Evolutionary conservation across 2,329 filamentous ascomycete species (phyloP).

Genomic region (Arthrobotrys sphaeroides): DNA sequence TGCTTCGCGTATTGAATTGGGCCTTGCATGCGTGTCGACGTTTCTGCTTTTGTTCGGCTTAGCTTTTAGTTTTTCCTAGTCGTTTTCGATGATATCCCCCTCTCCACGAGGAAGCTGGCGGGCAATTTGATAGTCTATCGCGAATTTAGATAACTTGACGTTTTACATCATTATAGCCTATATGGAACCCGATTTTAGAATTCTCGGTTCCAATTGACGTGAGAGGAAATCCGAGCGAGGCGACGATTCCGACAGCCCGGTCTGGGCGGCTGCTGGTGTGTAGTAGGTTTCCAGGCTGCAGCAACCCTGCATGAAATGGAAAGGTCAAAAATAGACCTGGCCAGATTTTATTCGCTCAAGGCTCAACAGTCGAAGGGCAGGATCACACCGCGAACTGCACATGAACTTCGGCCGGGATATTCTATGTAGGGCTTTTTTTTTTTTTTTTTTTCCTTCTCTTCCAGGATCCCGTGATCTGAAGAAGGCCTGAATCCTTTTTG

Average conservation of each 20-base stretch:
- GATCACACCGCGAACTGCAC: too few species aligned
- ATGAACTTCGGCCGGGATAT: too few species aligned
- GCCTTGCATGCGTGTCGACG: not conserved
- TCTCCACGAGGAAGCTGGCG: conserved; percentile 1
- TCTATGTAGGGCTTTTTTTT: too few species aligned
- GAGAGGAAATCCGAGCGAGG: not conserved
- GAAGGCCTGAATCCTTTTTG: not conserved
- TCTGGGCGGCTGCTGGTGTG: conserved; percentile 43
- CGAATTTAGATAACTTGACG: conserved; percentile 1
- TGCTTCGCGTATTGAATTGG: not conserved
- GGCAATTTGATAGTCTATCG: conserved; percentile 25
- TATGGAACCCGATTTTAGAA: not conserved
- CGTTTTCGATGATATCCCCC: conserved; percentile 16
- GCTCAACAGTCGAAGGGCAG: not conserved
- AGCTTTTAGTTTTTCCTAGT: not conserved
- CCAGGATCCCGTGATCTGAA: not conserved
- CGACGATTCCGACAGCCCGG: conserved; percentile 4
- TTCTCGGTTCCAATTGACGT: not conserved
- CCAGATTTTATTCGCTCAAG: not conserved
- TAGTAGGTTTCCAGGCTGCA: conserved; percentile 26
- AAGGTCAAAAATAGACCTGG: conserved; percentile 27
- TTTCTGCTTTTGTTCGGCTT: not conserved
- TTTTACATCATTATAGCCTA: too few species aligned
- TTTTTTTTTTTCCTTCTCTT: too few species aligned
- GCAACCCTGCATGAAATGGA: conserved; percentile 35